A percentile compares a stretch with the other conserved stretches of the same genome.
Evolutionary conservation across 768 basidiomycete species (phyloP).

Genomic region (Serendipita vermifera): DNA sequence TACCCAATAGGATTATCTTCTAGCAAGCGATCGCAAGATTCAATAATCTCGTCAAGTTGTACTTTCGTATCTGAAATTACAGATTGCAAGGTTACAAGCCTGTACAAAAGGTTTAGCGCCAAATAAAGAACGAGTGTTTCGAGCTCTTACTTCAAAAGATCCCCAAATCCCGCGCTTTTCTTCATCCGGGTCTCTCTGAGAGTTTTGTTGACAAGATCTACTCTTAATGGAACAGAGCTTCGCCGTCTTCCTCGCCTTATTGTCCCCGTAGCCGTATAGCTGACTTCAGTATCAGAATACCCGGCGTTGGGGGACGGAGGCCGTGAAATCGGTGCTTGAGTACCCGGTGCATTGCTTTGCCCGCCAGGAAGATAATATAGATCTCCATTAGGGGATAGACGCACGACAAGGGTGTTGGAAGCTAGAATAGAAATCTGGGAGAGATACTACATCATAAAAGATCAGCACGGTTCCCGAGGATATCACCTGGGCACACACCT

Average conservation of each 20-base stretch:
- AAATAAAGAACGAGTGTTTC: not conserved
- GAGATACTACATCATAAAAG: not conserved
- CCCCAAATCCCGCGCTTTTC: constrained; percentile 50
- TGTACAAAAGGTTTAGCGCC: constrained; percentile 15
- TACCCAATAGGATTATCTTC: constrained; percentile 18
- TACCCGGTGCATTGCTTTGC: constrained; percentile 7
- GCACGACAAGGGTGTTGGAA: constrained; percentile 59
- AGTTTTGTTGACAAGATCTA: constrained; percentile 20
- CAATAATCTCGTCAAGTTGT: constrained; percentile 24
- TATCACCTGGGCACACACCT: constrained; percentile 37
- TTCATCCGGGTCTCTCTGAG: constrained; percentile 26
- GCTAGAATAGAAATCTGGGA: constrained; percentile 38
- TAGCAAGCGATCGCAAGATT: constrained; percentile 24
- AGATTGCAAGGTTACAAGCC: constrained; percentile 32
- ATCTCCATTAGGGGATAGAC: constrained; percentile 47
- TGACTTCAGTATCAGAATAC: constrained; percentile 17
- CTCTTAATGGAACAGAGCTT: constrained; percentile 12
- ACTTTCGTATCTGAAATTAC: constrained; percentile 29
- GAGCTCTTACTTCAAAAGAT: constrained; percentile 53
- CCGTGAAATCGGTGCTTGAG: not conserved
- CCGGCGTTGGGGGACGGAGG: constrained; percentile 18
- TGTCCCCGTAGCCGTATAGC: constrained; percentile 9
- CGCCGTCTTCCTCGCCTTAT: constrained; percentile 11
- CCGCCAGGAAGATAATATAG: constrained; percentile 43
- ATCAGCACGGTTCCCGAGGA: not conserved